Evolutionary conservation across 2,329 filamentous ascomycete species (phyloP), one percentile per base, ranked within the genome.

Genomic region (Cadophora luteo-olivacea): DNA sequence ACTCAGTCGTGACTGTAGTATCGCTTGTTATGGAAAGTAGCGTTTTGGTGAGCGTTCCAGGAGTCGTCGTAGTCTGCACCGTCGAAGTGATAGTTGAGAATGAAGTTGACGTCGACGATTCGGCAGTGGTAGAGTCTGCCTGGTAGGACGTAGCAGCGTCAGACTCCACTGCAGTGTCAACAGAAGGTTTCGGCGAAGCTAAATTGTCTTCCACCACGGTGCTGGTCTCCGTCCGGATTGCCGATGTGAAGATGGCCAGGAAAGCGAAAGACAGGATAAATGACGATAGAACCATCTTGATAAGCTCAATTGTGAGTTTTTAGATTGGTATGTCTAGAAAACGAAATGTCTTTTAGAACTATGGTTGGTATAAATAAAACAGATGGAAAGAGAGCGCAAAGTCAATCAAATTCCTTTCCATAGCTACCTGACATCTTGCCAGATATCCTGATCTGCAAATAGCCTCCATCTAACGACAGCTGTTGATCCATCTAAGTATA

Each of bases 361-460:
- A 29, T 29, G 29, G 45, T 12, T 4, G 45, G 22, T 19, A 22
- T 49, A 19, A 49, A 22, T 22, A 22, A 5, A 49, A 8, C 8
- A 5, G 19, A n/a, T 8, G n/a, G 19, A 49, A 49, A 49, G 45
- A 49, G 12, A 22, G n/a, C 12, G 16, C 41, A 8, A 49, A n/a
- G 8, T 49, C 45, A n/a, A 7, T 19, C n/a, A 11, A 49, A n/a
- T 49, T 22, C 45, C 9, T 6, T 49, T 49, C 45, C 22, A 49
- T 49, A 49, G 1, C 45, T 22, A n/a, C n/a, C 19, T 22, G 45
- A 49, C n/a, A 49, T 49, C 45, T 49, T 49, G 45, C 19, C 45
- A 49, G 45, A 49, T 49, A 3, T 22, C 19, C 19, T 33, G 52
- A 33, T 55, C 52, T 55, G 25, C n/a, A 55, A 55, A 55, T 55